Evolutionary conservation across 495 filamentous ascomycete genomes (phyloP), one percentile per base, ranked within the genome.

Genomic region (Chaetomium cochliodes): DNA sequence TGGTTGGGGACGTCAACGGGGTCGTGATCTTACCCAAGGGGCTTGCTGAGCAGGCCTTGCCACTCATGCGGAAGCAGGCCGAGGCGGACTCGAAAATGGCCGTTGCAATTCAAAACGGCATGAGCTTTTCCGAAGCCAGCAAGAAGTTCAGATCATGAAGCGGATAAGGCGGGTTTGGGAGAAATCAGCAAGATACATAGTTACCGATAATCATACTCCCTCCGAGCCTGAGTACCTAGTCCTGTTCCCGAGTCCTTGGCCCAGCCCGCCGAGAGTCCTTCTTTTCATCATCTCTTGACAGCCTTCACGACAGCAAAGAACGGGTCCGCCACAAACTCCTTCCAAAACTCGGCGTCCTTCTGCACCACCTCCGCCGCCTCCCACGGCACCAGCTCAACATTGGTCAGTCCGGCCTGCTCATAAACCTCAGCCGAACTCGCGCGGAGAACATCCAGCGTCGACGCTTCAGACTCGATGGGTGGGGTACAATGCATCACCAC

Each of bases 1-100:
- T 88, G 30, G 70, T 88, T 20, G 85, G 76, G 0, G 85, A 88
- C 57, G 50, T 79, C 20, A 82, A 88, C 65, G 85, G 85, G 3
- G 84, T 86, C 0, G 83, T 86, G 0, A 74, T 78, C 9, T 58
- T 81, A 15, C 79, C 79, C 3, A 70, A 67, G 50, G 78, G 76
- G 23, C 57, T 85, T 54, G 82, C 78, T 11, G 79, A 81, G 67
- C 65, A 76, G 67, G 80, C 78, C 7, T 53, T 85, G 28, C 76
- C 74, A 30, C 67, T 82, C 50, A 79, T 88, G 74, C 73, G 72
- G 23, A 76, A 74, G 69, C 76, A 83, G 67, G 79, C 82, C 39
- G 80, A 76, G 65, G 85, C 84, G 9, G 84, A 87, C 71, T 77
- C 79, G 28, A 78, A 78, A 67, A 82, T 86, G 67, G 75, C 81